Evolutionary conservation across 768 basidiomycete genomes (phyloP).

Genomic region (Tephrocybe sp.): DNA sequence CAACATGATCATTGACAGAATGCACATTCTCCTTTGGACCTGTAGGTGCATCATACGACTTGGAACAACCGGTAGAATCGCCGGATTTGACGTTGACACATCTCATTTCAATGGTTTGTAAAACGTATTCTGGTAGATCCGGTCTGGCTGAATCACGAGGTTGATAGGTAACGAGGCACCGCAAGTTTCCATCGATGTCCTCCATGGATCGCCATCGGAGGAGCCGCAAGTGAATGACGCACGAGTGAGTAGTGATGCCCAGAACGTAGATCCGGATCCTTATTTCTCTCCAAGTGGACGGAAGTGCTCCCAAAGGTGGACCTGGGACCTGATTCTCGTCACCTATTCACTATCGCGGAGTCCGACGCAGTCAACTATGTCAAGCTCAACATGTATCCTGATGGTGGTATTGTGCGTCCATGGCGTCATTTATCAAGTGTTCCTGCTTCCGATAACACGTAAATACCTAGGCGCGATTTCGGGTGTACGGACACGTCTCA

Average conservation of each 20-base stretch:
- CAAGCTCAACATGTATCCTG: conserved; percentile 94
- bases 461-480: conserved; percentile 75
- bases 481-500: conserved; percentile 81
- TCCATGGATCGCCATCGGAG: conserved; percentile 43
- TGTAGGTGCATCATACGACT: conserved; percentile 87
- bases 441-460: conserved; percentile 3
- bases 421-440: conserved; percentile 4
- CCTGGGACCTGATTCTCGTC: conserved; percentile 83
- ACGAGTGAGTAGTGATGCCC: conserved; percentile 43
- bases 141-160: background rate
- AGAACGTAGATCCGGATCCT: background rate
- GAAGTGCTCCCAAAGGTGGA: conserved; percentile 74
- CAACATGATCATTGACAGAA: background rate
- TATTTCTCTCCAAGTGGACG: conserved; percentile 60
- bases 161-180: conserved; percentile 89
- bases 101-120: conserved; percentile 84
- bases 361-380: conserved; percentile 68
- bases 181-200: conserved; percentile 69
- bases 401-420: conserved; percentile 87
- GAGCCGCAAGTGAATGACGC: conserved; percentile 48
- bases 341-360: conserved; percentile 76
- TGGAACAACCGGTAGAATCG: conserved; percentile 70
- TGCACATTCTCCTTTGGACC: background rate
- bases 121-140: background rate
- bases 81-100: conserved; percentile 93